Base-by-base conservation (phyloP, 2,329 filamentous ascomycete species). In the Aspergillus sp. region DNA sequence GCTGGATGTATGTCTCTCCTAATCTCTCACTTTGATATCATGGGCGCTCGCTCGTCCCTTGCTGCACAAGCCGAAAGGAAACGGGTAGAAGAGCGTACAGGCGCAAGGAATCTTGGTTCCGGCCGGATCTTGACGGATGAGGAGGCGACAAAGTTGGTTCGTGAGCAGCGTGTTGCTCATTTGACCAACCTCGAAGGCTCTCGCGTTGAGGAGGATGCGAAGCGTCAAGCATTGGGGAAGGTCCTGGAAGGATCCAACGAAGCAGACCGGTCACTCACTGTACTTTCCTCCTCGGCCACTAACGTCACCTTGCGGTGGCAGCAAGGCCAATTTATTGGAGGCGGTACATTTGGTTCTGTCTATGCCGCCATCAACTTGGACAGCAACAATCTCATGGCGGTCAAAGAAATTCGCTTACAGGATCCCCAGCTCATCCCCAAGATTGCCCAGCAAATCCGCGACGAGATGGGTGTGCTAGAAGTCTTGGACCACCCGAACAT, bases 1-100 rank as follows among this genome's bases (percentile, higher is more conserved):
- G 89, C 89, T 6, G 91, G 91, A 0, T 98, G 93, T 67, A 98
- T 98, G 93, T 90, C 88, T 19, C 78, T 98, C 27, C 76, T 98
- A 42, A 97, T 98, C 56, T 96, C 90, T 7, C 93, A 98, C 68
- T 98, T 98, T 60, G 93, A 98, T 66, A 97, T 98, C 68, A 95
- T 98, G 86, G 93, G 93, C 27, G 93, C 93, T 28, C 82, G 91
- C 59, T 95, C 90, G 5, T 96, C 85, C 38, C 77, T 96, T 52
- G 93, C 93, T 7, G 93, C 93, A 4, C 89, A 96, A 68, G 88
- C 89, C 2, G 93, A 98, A 69, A 90, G 88, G 65, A 88, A 94
- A 62, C 80, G 87, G 39, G 78, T 90, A 54, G 91, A 96, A 58
- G 85, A 87, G 29, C 80, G 85, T 45, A 83, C 85, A 29, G 85